A percentile compares a stretch with the other conserved stretches of the same genome.
Conservation (phyloP, 2,329 filamentous ascomycete species). For the Pseudopyricularia cyperi region DNA sequence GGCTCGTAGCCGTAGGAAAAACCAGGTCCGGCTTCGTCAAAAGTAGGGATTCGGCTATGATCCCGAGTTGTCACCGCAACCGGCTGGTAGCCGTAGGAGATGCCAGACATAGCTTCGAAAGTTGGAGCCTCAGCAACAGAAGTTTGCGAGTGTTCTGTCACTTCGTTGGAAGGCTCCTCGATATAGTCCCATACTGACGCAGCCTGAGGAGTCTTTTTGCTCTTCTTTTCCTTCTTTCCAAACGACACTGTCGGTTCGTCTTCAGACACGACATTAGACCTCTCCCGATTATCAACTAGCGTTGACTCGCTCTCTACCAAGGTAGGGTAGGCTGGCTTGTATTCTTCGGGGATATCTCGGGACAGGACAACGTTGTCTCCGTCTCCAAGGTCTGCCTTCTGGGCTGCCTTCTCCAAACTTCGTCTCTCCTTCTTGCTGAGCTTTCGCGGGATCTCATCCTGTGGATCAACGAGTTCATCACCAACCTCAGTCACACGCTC, state of each 20-base stretch:
- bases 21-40: background rate
- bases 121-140: background rate
- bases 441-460: constrained; percentile 5
- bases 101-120: background rate
- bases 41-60: background rate
- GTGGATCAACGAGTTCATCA: background rate
- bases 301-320: constrained; percentile 1
- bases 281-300: constrained; percentile 2
- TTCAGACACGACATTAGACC: background rate
- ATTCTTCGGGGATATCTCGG: background rate
- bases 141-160: background rate
- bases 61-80: background rate
- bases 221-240: background rate
- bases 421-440: constrained; percentile 14
- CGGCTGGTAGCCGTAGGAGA: background rate
- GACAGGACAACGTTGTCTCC: background rate
- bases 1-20: background rate
- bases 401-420: background rate
- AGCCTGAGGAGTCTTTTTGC: background rate
- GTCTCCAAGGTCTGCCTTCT: background rate
- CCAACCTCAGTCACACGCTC: background rate
- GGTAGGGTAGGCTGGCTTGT: background rate
- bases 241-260: background rate
- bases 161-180: background rate
- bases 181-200: background rate